Conservation (phyloP, 345 rosid genomes). For the Turnera subulata region DNA sequence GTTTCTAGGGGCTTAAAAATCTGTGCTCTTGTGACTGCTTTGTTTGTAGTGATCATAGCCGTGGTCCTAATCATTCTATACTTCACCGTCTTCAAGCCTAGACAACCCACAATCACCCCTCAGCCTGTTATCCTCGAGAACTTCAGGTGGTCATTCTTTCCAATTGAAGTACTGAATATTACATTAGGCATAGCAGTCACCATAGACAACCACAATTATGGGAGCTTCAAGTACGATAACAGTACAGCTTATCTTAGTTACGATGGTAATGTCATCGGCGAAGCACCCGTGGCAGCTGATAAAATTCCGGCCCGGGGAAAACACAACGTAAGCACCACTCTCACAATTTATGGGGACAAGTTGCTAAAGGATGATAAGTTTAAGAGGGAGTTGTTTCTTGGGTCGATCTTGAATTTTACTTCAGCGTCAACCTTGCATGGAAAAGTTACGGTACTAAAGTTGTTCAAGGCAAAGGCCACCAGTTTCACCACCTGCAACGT, state of each 20-base stretch:
- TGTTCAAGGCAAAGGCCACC: constrained; percentile 15
- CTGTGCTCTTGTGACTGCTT: neutral
- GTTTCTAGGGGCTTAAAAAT: neutral
- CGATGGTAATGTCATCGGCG: constrained; percentile 12
- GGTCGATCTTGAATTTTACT: constrained; percentile 25
- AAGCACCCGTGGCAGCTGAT: constrained; percentile 23
- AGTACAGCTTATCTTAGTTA: constrained; percentile 26
- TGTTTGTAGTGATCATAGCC: neutral
- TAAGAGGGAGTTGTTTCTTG: neutral
- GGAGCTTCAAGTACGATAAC: constrained; percentile 28
- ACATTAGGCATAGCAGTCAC: constrained; percentile 29
- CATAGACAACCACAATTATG: constrained; percentile 35
- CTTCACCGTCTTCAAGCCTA: constrained; percentile 33
- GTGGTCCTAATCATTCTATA: constrained; percentile 7
- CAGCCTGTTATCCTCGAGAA: constrained; percentile 20
- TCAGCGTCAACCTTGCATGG: constrained; percentile 31
- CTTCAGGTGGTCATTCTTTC: neutral
- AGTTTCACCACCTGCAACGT: constrained; percentile 8
- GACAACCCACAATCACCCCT: constrained; percentile 25
- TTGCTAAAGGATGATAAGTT: constrained; percentile 14
- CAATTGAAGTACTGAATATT: constrained; percentile 4
- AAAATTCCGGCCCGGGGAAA: constrained; percentile 27
- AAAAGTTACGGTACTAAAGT: constrained; percentile 19
- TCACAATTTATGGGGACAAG: constrained; percentile 22
- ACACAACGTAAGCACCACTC: constrained; percentile 20